phyloP scores from a whole-genome alignment of 164 flowering plant genomes.

The Malania oleifera region DNA sequence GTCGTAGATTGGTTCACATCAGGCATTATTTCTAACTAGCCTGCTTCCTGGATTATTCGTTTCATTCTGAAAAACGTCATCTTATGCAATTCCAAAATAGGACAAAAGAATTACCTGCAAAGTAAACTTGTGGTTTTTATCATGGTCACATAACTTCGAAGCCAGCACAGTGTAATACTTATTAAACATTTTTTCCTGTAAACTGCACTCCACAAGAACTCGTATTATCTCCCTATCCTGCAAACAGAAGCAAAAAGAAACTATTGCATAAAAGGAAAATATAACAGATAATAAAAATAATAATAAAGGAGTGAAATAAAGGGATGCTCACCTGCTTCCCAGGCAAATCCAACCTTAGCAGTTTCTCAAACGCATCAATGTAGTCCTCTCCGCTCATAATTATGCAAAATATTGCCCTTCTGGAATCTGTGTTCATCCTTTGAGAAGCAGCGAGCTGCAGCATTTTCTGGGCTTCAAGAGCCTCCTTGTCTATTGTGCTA shows the following conservation, averaged over 20 bases:
- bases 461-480: slow-evolving; percentile 76
- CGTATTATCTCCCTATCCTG: slow-evolving; percentile 97
- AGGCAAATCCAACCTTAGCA: slow-evolving; percentile 66
- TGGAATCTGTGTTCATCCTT: slow-evolving; percentile 89
- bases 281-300: neutral
- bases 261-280: neutral
- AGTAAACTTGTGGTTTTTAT: slow-evolving; percentile 91
- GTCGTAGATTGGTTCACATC: no score
- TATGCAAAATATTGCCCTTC: slow-evolving; percentile 83
- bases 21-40: neutral
- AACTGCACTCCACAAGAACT: slow-evolving; percentile 85
- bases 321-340: slow-evolving; percentile 74
- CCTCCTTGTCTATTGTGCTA: slow-evolving; percentile 64
- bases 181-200: slow-evolving; percentile 87
- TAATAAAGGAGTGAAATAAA: slow-evolving; percentile 1
- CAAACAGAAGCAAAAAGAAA: slow-evolving; percentile 5
- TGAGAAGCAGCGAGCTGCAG: slow-evolving; percentile 82
- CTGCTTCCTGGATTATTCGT: neutral
- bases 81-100: neutral
- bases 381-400: slow-evolving; percentile 91
- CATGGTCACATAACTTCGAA: slow-evolving; percentile 77
- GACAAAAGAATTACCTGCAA: slow-evolving; percentile 55
- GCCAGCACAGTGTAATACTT: slow-evolving; percentile 86
- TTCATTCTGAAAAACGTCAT: no score
- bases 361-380: slow-evolving; percentile 83